Evolutionary conservation across 2,329 filamentous ascomycete species (phyloP).

Genomic region (Sporothrix luriei): DNA sequence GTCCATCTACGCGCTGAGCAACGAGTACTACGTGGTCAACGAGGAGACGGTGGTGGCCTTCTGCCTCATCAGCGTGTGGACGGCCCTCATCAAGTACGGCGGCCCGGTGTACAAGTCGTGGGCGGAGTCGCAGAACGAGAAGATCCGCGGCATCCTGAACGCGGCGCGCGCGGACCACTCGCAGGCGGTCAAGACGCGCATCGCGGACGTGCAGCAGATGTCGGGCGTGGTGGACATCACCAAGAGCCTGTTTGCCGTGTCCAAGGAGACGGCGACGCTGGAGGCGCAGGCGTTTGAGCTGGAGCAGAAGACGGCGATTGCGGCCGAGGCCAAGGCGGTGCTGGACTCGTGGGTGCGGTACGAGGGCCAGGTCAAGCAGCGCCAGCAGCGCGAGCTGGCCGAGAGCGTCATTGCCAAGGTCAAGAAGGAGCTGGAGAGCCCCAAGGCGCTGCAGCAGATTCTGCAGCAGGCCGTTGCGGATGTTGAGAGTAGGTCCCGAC

Average conservation of each 20-base stretch:
- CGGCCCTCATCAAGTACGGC: conserved; percentile 86
- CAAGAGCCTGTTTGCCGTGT: conserved; percentile 95
- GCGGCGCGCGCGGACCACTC: conserved; percentile 92
- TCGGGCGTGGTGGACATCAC: conserved; percentile 92
- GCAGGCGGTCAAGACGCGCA: conserved; percentile 89
- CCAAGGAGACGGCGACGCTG: conserved; percentile 97
- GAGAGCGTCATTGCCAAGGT: conserved; percentile 95
- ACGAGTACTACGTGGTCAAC: conserved; percentile 99
- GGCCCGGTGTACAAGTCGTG: conserved; percentile 91
- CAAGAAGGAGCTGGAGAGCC: conserved; percentile 97
- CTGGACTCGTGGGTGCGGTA: conserved; percentile 99
- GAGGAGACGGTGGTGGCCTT: conserved; percentile 96
- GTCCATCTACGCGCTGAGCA: conserved; percentile 94
- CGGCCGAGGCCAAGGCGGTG: conserved; percentile 88
- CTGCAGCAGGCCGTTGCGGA: conserved; percentile 94
- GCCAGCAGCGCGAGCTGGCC: conserved; percentile 95
- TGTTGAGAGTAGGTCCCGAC: conserved; percentile 75
- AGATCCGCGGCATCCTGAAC: conserved; percentile 95
- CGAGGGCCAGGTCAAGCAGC: conserved; percentile 97
- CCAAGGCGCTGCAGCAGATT: conserved; percentile 95
- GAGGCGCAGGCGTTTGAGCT: conserved; percentile 96
- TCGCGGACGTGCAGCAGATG: conserved; percentile 93
- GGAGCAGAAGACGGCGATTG: conserved; percentile 92
- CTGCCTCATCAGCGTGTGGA: conserved; percentile 91
- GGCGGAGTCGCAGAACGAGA: conserved; percentile 84